Base-by-base conservation (phyloP, 202 grass and related monocot genomes). In the Panicum hallii region DNA sequence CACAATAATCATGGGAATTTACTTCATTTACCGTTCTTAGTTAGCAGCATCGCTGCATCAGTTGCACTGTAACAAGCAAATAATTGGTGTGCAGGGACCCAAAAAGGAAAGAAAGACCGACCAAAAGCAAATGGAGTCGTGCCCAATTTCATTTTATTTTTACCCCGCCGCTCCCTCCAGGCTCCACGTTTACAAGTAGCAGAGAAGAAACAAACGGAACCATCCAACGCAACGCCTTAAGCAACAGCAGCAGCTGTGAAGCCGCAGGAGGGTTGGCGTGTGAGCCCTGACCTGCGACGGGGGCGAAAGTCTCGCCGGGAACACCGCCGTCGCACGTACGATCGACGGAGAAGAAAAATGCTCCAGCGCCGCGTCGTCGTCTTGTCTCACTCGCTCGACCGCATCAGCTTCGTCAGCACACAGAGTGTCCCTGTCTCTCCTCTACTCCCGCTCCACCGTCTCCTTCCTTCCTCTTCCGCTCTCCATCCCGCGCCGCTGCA, bases 241-340 rank as follows among this genome's bases (percentile, higher is more conserved):
- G 62, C 26, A 40, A 9, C 45, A 16, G 61, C 45, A 16, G 61
- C 45, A 38, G 2, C 43, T 22, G 60, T 48, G 47, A 49, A 49
- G 75, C 0, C 16, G 23, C 44, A 5, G 67, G 3, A 56, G 53
- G 14, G 28, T 30, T 16, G 20, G 23, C 65, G 34, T 10, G 40
- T 32, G 34, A 41, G 11, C 3, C 11, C 46, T 13, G 5, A 17
- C 19, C 42, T 36, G 9, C 22, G 20, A 54, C 7, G 55, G 57
- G 58, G 12, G 2, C 75, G 30, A 36, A 36, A 38, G 52, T 22
- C 74, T 19, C 74, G 65, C 64, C 72, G 60, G 71, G 70, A 66
- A 75, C 70, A 74, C 57, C 57, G 82, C 22, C 79, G 53, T 60
- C 61, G 63, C 54, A 3, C 23, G 53, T 43, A 71, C 41, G 28